These are phyloP conservation scores for Leishmania amazonensis DNA, from an alignment of 208 protist genomes.

Conservation along the genomic window DNA sequence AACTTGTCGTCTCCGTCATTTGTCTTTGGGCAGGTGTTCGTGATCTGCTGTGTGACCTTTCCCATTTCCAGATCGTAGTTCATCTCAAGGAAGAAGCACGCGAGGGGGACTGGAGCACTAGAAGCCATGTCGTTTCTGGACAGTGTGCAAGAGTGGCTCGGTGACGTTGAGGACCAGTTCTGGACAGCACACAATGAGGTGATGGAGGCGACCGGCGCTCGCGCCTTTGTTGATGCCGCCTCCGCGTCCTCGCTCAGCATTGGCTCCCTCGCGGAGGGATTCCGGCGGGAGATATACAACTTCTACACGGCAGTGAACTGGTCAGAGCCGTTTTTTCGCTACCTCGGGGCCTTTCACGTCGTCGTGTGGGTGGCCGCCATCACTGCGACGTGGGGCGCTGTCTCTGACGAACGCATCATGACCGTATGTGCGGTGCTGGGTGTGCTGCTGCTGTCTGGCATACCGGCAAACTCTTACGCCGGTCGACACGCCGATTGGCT, in stretches of 20 bases:
- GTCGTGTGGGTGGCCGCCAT: constrained; percentile 34
- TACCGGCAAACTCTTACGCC: constrained; percentile 14
- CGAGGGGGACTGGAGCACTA: neutral
- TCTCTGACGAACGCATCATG: constrained; percentile 50
- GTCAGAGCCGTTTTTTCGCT: constrained; percentile 76
- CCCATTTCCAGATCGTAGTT: neutral
- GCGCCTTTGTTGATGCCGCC: neutral
- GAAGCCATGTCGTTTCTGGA: neutral
- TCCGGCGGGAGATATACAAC: constrained; percentile 15
- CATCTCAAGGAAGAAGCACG: neutral
- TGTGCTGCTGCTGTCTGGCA: constrained; percentile 35
- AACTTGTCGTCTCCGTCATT: neutral
- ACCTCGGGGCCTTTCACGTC: constrained; percentile 57
- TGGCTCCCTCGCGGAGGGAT: neutral
- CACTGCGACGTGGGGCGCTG: constrained; percentile 25
- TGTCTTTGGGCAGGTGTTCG: neutral
- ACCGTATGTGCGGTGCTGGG: constrained; percentile 13
- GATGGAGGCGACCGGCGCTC: constrained; percentile 20
- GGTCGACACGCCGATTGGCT: constrained; percentile 24
- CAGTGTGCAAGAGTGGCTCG: constrained; percentile 6
- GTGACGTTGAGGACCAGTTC: constrained; percentile 20
- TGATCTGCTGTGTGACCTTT: neutral
- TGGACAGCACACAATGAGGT: constrained; percentile 38
- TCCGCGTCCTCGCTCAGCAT: neutral
- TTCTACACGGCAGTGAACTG: constrained; percentile 70